Percentiles rank a stretch among this genome's conserved stretches.
These are phyloP conservation scores for Didymella pomorum DNA, from an alignment of 2,329 filamentous ascomycete genomes.

Conservation along the genomic window DNA sequence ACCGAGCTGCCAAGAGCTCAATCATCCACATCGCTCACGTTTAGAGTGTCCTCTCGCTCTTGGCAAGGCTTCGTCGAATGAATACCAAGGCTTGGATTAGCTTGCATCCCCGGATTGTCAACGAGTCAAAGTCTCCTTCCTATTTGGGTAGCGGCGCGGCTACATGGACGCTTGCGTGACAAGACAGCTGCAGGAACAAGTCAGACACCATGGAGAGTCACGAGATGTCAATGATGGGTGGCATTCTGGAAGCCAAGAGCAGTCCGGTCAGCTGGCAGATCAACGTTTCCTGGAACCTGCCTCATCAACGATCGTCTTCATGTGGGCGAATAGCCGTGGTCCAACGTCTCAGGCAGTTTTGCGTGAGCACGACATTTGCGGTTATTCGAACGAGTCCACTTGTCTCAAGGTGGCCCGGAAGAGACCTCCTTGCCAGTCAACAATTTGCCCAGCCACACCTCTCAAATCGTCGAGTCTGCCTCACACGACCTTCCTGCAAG, in stretches of 20 bases:
- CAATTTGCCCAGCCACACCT: too few relatives aligned
- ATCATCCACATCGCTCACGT: conserved; percentile 1
- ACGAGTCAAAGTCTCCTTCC: background rate
- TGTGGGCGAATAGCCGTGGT: background rate
- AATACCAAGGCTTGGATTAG: background rate
- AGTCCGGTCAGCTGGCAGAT: background rate
- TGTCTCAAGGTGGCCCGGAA: background rate
- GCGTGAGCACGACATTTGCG: conserved; percentile 2
- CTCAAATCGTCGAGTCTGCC: background rate
- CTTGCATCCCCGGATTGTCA: background rate
- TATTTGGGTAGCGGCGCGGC: background rate
- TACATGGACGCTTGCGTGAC: background rate
- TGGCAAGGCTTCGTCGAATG: background rate
- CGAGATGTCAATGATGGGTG: background rate
- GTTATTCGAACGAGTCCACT: background rate
- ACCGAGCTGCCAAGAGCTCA: conserved; percentile 12
- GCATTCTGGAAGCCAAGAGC: background rate
- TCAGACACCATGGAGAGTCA: background rate
- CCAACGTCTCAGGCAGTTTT: background rate
- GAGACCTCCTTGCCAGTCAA: background rate
- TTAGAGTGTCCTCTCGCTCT: background rate
- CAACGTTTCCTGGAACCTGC: background rate
- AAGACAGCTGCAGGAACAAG: background rate
- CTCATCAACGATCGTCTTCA: background rate
- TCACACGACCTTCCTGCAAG: background rate